These are phyloP conservation scores for Globisporangium iwayamae DNA, from an alignment of 352 stramenopile genomes.

Conservation along the genomic window DNA sequence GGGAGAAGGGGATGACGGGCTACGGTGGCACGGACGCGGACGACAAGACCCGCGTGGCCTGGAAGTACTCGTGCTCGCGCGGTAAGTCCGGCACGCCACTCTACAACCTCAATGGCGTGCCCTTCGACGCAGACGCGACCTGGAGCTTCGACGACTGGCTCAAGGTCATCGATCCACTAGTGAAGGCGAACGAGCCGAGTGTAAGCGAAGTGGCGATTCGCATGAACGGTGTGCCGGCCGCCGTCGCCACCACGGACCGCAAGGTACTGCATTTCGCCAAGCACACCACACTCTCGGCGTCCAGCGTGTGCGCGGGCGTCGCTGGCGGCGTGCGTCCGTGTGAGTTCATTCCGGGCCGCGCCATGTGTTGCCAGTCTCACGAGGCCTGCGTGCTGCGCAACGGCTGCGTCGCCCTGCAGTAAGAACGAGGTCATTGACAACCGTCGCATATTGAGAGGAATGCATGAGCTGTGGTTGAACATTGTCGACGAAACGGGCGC, in stretches of 20 bases:
- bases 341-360: slow-evolving; percentile 56
- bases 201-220: slow-evolving; percentile 20
- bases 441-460: background rate
- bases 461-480: background rate
- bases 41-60: slow-evolving; percentile 48
- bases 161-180: slow-evolving; percentile 43
- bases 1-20: slow-evolving; percentile 67
- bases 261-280: slow-evolving; percentile 50
- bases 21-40: slow-evolving; percentile 73
- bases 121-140: slow-evolving; percentile 46
- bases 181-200: slow-evolving; percentile 25
- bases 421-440: background rate
- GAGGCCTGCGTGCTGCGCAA: slow-evolving; percentile 65
- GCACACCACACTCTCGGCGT: slow-evolving; percentile 28
- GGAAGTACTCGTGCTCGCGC: slow-evolving; percentile 82
- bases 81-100: slow-evolving; percentile 70
- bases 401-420: slow-evolving; percentile 43
- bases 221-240: slow-evolving; percentile 37
- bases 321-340: slow-evolving; percentile 43
- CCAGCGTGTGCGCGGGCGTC: slow-evolving; percentile 33
- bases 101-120: slow-evolving; percentile 80
- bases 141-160: slow-evolving; percentile 55
- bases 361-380: slow-evolving; percentile 70
- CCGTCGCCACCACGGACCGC: slow-evolving; percentile 38
- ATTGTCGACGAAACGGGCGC: background rate